Evolutionary conservation across 1,284 basidiomycete species (phyloP), one percentile per base, ranked within the genome.

Genomic region (Boletus holoroseus): DNA sequence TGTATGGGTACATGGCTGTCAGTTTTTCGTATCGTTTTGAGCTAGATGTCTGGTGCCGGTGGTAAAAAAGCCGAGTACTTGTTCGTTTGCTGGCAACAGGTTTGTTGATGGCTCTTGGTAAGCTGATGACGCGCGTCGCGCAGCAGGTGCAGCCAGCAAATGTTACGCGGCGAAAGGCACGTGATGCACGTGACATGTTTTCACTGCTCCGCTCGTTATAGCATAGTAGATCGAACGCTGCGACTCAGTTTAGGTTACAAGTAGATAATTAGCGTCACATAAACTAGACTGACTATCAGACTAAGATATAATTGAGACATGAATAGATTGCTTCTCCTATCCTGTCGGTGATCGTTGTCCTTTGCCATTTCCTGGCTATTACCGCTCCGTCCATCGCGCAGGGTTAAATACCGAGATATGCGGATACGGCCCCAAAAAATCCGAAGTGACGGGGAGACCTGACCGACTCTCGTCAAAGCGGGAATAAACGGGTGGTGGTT

Each of bases 361-460:
- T 38, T 47, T 22, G 20, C 13, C 24, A 7, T 30, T 26, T 31
- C 36, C 16, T 30, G 8, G n/a, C n/a, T n/a, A 37, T 3, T 26
- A 4, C 20, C 13, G 4, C 12, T 22, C 28, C 32, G 9, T 35
- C 9, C 34, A 38, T 47, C 42, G 16, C 15, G 27, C 37, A 13
- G 50, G 22, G 20, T 31, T 40, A 3, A 60, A 49, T 5, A 49
- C 15, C 1, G 54, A 55, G 7, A 58, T 56, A 27, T 49, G 55
- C 0, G 65, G 60, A 22, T 67, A 63, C n/a, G 51, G 60, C n/a
- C 60, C 55, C 32, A 66, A 41, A 0, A 40, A 45, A 13, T 57
- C 52, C 15, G 54, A 51, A 16, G 53, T 47, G 3, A 35, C 24
- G 11, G 45, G 48, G 13, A 41, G 53, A n/a, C 37, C 40, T 12